A percentile compares a stretch with the other conserved stretches of the same genome.
phyloP scores from a whole-genome alignment of 1,284 basidiomycete species.

The Trichosporon sp. region DNA sequence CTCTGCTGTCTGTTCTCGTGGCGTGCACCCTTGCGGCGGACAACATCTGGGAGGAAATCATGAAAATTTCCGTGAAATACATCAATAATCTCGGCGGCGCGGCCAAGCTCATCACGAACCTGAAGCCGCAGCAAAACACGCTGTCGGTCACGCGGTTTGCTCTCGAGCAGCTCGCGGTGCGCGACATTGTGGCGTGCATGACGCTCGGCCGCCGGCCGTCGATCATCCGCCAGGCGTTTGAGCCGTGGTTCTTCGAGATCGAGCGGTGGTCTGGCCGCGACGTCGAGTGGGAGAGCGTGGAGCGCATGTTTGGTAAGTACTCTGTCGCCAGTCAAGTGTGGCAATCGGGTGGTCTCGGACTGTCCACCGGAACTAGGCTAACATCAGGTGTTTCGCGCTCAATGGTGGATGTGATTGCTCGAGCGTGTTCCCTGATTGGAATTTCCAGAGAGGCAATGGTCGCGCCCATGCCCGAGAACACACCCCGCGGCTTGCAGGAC shows the following conservation, averaged over 20 bases:
- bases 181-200: constrained; percentile 53
- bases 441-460: constrained; percentile 30
- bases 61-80: constrained; percentile 42
- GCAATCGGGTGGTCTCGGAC: too few species aligned
- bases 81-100: constrained; percentile 50
- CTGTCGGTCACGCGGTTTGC: constrained; percentile 43
- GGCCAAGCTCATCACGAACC: constrained; percentile 41
- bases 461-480: constrained; percentile 15
- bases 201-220: constrained; percentile 48
- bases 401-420: constrained; percentile 52
- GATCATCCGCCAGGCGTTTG: constrained; percentile 47
- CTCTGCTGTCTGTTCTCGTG: constrained; percentile 47
- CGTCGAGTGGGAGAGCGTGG: constrained; percentile 51
- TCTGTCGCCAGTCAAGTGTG: too few species aligned
- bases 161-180: constrained; percentile 52
- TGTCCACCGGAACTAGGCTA: background rate
- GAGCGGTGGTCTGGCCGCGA: constrained; percentile 44
- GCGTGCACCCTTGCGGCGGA: constrained; percentile 50
- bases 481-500: constrained; percentile 34
- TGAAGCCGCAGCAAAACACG: constrained; percentile 38
- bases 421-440: constrained; percentile 42
- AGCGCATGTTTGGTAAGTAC: constrained; percentile 48
- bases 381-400: constrained; percentile 43
- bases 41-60: constrained; percentile 51
- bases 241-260: constrained; percentile 54